Percentiles rank a stretch among this genome's conserved stretches.
phyloP scores from a whole-genome alignment of 73 alveolate genomes.

The Strombidium stylifer region DNA sequence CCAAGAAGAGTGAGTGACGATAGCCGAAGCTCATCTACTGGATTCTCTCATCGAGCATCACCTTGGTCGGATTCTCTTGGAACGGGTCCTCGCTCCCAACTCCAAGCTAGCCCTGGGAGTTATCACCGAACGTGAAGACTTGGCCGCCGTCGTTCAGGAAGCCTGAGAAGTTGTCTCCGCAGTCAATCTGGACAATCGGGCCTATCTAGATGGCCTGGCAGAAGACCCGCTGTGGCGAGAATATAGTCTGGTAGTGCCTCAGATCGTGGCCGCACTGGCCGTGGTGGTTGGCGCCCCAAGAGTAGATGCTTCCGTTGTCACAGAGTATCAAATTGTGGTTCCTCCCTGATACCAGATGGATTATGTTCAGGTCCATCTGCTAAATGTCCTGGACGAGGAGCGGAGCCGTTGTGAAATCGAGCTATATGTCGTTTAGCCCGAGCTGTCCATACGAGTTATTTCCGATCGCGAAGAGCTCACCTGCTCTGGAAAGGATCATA shows the following conservation, averaged over 20 bases:
- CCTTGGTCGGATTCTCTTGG: too few species aligned
- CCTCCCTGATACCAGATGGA: conserved; percentile 21
- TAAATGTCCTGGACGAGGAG: conserved; percentile 14
- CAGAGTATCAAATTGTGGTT: conserved; percentile 23
- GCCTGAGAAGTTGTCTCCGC: conserved; percentile 34
- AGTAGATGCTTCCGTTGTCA: conserved; percentile 3
- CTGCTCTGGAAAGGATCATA: conserved; percentile 23
- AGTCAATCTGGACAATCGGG: not conserved
- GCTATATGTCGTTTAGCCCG: conserved; percentile 17
- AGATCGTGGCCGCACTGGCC: conserved; percentile 29
- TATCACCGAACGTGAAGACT: conserved; percentile 30
- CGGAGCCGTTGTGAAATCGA: conserved; percentile 29
- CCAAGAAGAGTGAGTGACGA: conserved; percentile 26
- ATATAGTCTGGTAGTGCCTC: conserved; percentile 1
- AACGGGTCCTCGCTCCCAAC: conserved; percentile 23
- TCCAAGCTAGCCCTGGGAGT: conserved; percentile 25
- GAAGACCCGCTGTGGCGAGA: conserved; percentile 28
- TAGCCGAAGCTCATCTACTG: too few species aligned
- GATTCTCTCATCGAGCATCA: too few species aligned
- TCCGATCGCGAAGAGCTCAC: conserved; percentile 31
- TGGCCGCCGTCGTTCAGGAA: conserved; percentile 1
- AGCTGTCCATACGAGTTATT: conserved; percentile 33
- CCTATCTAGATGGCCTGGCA: not conserved
- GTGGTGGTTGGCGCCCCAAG: conserved; percentile 28
- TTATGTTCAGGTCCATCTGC: conserved; percentile 1